Base-by-base conservation (phyloP, 2,329 filamentous ascomycete genomes). In the Nigrospora oryzae region DNA sequence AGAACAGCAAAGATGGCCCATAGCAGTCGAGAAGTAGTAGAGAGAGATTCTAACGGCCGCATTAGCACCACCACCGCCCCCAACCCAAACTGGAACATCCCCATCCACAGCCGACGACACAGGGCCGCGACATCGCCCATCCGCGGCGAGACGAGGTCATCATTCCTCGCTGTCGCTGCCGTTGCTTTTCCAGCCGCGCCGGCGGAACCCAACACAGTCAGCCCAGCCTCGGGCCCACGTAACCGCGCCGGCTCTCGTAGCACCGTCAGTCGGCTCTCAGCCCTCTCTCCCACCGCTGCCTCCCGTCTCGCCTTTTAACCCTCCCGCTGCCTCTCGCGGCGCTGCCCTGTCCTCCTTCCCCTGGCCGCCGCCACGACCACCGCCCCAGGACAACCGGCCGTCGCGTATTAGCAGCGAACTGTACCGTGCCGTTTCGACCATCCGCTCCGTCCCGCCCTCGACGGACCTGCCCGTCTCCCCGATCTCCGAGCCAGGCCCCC, bases 401-500 rank as follows among this genome's bases (percentile, higher is more conserved):
- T 28, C 23, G 23, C 23, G 23, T 7, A 7, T 28, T 10, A 28
- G 23, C 23, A 28, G 23, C 23, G 23, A 28, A 28, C 10, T 28
- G 23, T 7, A 28, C 23, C 23, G 23, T 28, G 23, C 23, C 23
- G 23, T 28, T 7, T 28, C 23, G 23, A 28, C 23, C 23, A 28
- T 28, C 23, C 23, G 23, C 23, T 28, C 5, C 23, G 23, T 28
- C 23, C 23, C 23, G 23, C 23, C 23, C 23, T 28, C 23, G 23
- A 28, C 23, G 5, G 23, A 37, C 49, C 57, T 42, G 58, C 60
- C 37, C 38, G 58, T 64, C 43, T 63, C 60, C 33, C 58, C 63
- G 31, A 48, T 63, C 30, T 64, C 60, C 31, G 58, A 62, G 41
- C 56, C 53, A 42, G 47, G 45, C 34, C 57, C 55, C 13, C 49